Evolutionary conservation across 2,329 filamentous ascomycete species (phyloP).

Genomic region (Aulographum hederae): DNA sequence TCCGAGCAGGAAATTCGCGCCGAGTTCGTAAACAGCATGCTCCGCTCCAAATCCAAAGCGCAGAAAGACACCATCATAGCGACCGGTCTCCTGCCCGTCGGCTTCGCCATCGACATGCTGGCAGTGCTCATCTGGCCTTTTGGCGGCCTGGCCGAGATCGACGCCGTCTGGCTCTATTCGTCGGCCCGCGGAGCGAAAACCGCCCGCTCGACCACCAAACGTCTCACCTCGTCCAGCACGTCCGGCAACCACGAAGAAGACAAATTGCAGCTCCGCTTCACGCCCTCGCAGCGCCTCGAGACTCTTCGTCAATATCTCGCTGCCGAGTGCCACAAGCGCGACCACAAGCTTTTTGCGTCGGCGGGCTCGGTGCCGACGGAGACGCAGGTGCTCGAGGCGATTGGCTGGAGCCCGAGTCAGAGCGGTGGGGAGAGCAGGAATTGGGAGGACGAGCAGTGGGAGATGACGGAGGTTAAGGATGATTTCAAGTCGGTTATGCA

Average conservation of each 20-base stretch:
- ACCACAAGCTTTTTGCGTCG: constrained; percentile 16
- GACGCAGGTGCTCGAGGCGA: constrained; percentile 21
- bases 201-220: constrained; percentile 19
- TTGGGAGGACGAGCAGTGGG: constrained; percentile 27
- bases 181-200: constrained; percentile 28
- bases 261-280: constrained; percentile 18
- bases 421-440: constrained; percentile 14
- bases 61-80: constrained; percentile 23
- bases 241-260: constrained; percentile 5
- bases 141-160: constrained; percentile 17
- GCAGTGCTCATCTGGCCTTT: constrained; percentile 18
- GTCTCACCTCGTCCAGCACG: constrained; percentile 11
- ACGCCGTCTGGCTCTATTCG: constrained; percentile 18
- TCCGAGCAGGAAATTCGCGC: constrained; percentile 16
- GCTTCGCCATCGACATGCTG: constrained; percentile 15
- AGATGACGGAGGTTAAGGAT: constrained; percentile 21
- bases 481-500: constrained; percentile 19
- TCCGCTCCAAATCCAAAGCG: constrained; percentile 22
- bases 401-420: constrained; percentile 22
- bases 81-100: constrained; percentile 21
- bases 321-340: constrained; percentile 18
- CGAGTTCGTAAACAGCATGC: constrained; percentile 23
- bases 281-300: constrained; percentile 16
- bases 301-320: constrained; percentile 20
- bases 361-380: constrained; percentile 16